phyloP scores from a whole-genome alignment of 2,329 filamentous ascomycete genomes.

The Zasmidium cellare region DNA sequence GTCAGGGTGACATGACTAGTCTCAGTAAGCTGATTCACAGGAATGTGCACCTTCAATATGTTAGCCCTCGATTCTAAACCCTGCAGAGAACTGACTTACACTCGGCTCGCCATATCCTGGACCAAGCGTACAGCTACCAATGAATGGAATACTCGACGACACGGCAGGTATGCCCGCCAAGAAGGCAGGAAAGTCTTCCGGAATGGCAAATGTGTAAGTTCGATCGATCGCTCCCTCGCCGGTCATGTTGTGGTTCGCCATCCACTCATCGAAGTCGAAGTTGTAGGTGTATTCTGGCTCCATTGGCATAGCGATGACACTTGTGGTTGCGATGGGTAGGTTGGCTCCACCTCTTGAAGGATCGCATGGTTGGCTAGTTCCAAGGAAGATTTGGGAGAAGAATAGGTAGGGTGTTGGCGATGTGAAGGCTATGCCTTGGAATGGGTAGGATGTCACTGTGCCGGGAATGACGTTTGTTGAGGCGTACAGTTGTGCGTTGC shows the following conservation, averaged over 20 bases:
- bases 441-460: background rate
- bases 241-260: background rate
- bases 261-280: constrained; percentile 12
- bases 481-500: background rate
- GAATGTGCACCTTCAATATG: constrained; percentile 2
- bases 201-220: constrained; percentile 7
- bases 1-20: constrained; percentile 10
- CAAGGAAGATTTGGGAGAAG: background rate
- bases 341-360: background rate
- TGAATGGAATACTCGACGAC: constrained; percentile 3
- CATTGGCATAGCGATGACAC: constrained; percentile 5
- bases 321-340: background rate
- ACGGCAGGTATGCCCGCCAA: constrained; percentile 4
- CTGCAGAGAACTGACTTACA: background rate
- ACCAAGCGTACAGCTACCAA: background rate
- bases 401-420: background rate
- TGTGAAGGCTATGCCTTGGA: constrained; percentile 5
- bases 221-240: background rate
- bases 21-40: constrained; percentile 13
- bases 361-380: constrained; percentile 1
- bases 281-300: constrained; percentile 7
- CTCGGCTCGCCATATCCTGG: constrained; percentile 9
- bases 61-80: background rate
- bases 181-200: constrained; percentile 6
- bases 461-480: background rate